A percentile compares a stretch with the other conserved stretches of the same genome.
Evolutionary conservation across 1,139 yeast species (phyloP).

Genomic region (Scheffersomyces segobiensis): DNA sequence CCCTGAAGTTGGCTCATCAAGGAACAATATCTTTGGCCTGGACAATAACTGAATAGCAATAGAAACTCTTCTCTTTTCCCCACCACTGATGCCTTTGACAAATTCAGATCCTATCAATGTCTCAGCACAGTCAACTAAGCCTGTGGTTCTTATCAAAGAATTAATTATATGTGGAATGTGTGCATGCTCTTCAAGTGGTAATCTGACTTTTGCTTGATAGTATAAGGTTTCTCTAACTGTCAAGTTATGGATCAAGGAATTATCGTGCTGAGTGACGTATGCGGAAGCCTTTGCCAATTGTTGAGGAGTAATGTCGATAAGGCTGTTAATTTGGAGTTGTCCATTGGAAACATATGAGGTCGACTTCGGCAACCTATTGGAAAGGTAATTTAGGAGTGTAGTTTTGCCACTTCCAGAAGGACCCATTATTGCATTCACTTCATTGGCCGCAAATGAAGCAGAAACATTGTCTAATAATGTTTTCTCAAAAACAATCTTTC

Average conservation of each 20-base stretch:
- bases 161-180: slow-evolving; percentile 17
- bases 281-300: slow-evolving; percentile 20
- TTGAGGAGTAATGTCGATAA: slow-evolving; percentile 12
- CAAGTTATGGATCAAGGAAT: slow-evolving; percentile 21
- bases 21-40: slow-evolving; percentile 23
- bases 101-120: slow-evolving; percentile 21
- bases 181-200: slow-evolving; percentile 17
- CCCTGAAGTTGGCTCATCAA: slow-evolving; percentile 29
- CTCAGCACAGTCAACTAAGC: slow-evolving; percentile 26
- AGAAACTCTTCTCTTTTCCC: slow-evolving; percentile 26
- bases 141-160: slow-evolving; percentile 18
- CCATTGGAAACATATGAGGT: slow-evolving; percentile 15
- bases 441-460: slow-evolving; percentile 17
- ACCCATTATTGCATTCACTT: slow-evolving; percentile 28
- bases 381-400: slow-evolving; percentile 21
- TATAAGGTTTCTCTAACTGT: slow-evolving; percentile 27
- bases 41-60: slow-evolving; percentile 26
- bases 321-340: slow-evolving; percentile 12
- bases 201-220: slow-evolving; percentile 23
- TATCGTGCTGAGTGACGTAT: slow-evolving; percentile 25
- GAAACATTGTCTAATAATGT: slow-evolving; percentile 16
- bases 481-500: slow-evolving; percentile 4
- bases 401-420: slow-evolving; percentile 30
- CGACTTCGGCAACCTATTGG: slow-evolving; percentile 15
- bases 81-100: slow-evolving; percentile 26